Evolutionary conservation across 495 filamentous ascomycete genomes (phyloP).

Genomic region (Podospora appendiculata): DNA sequence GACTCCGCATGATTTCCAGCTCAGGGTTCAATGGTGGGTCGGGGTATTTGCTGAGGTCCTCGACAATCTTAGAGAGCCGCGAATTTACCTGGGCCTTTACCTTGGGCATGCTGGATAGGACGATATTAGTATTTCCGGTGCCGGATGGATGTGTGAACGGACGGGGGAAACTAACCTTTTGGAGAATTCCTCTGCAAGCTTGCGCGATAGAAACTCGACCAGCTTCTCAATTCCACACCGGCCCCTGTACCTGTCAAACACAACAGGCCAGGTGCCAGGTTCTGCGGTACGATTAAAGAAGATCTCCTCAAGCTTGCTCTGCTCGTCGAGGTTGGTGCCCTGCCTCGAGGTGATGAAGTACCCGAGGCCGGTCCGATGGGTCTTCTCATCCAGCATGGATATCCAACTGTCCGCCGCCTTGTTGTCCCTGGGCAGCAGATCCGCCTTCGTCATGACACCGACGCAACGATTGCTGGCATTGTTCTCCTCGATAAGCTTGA

Average conservation of each 20-base stretch:
- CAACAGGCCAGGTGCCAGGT: slow-evolving; percentile 35
- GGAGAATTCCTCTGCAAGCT: slow-evolving; percentile 50
- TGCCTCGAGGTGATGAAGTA: slow-evolving; percentile 54
- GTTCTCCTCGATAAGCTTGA: slow-evolving; percentile 48
- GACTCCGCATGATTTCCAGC: slow-evolving; percentile 34
- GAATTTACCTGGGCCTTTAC: slow-evolving; percentile 51
- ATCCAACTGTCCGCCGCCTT: slow-evolving; percentile 42
- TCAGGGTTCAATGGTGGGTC: slow-evolving; percentile 47
- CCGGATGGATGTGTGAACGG: background rate
- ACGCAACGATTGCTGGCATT: slow-evolving; percentile 57
- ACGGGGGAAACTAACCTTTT: slow-evolving; percentile 29
- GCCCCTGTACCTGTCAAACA: slow-evolving; percentile 37
- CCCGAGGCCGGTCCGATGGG: slow-evolving; percentile 51
- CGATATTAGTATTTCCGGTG: slow-evolving; percentile 1
- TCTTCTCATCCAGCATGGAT: slow-evolving; percentile 47
- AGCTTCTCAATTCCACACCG: slow-evolving; percentile 54
- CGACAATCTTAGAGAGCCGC: slow-evolving; percentile 38
- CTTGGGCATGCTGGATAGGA: slow-evolving; percentile 40
- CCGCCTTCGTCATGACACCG: slow-evolving; percentile 76
- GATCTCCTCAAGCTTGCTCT: slow-evolving; percentile 46
- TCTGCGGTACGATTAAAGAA: slow-evolving; percentile 46
- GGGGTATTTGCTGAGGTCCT: slow-evolving; percentile 42
- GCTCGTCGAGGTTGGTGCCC: slow-evolving; percentile 41
- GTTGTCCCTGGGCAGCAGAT: slow-evolving; percentile 48
- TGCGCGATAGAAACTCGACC: slow-evolving; percentile 43